Percentiles rank a stretch among this genome's conserved stretches.
These are phyloP conservation scores for Phytophthora capsici DNA, from an alignment of 352 stramenopile genomes.

Conservation along the genomic window DNA sequence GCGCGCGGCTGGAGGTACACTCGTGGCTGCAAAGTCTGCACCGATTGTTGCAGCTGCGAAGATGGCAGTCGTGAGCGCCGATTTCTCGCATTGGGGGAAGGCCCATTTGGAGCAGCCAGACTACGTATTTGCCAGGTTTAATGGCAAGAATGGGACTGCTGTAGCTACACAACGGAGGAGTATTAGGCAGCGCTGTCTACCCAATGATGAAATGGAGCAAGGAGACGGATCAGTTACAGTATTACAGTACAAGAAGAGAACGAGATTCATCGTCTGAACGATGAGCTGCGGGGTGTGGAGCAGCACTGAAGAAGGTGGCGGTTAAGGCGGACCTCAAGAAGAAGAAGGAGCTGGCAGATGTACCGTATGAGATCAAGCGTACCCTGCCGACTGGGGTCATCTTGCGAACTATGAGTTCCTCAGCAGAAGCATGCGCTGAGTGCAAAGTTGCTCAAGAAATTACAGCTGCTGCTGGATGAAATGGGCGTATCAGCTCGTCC, in stretches of 20 bases:
- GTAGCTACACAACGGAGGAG: slow-evolving; percentile 62
- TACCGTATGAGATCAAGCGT: slow-evolving; percentile 66
- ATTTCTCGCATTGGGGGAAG: slow-evolving; percentile 81
- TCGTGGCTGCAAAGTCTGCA: slow-evolving; percentile 77
- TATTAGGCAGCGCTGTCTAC: slow-evolving; percentile 62
- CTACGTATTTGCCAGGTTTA: slow-evolving; percentile 78
- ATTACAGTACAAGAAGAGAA: slow-evolving; percentile 70
- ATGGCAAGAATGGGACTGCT: slow-evolving; percentile 58
- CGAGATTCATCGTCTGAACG: slow-evolving; percentile 59
- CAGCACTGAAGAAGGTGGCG: slow-evolving; percentile 75
- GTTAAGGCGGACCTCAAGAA: slow-evolving; percentile 71
- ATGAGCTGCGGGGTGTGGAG: slow-evolving; percentile 64
- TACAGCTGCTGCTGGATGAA: slow-evolving; percentile 71
- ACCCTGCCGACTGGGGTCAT: slow-evolving; percentile 57
- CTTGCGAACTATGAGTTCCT: slow-evolving; percentile 61
- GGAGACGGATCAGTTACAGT: slow-evolving; percentile 62
- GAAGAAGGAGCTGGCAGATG: slow-evolving; percentile 72
- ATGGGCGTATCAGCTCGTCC: slow-evolving; percentile 62
- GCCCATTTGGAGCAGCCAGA: slow-evolving; percentile 56
- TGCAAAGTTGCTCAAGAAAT: slow-evolving; percentile 72
- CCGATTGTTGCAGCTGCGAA: slow-evolving; percentile 84
- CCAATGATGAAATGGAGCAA: slow-evolving; percentile 68
- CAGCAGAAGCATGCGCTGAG: slow-evolving; percentile 61
- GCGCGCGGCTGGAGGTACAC: slow-evolving; percentile 77
- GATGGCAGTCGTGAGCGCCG: slow-evolving; percentile 84